A percentile compares a stretch with the other conserved stretches of the same genome.
These are phyloP conservation scores for Yamadazyma akitaensis DNA, from an alignment of 805 yeast genomes.

Conservation along the genomic window DNA sequence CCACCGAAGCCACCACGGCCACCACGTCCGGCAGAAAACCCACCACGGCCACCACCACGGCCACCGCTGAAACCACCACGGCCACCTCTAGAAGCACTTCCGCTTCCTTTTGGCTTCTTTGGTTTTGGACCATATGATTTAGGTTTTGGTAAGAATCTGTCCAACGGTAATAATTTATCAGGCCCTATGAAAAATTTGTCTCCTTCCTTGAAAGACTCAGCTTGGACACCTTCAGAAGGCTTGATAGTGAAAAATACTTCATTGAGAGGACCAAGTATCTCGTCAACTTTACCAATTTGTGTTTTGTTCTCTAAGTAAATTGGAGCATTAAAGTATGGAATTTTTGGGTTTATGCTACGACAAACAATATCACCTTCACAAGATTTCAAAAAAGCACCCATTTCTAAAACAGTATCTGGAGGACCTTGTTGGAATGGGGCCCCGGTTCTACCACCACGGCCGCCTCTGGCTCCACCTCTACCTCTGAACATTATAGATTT, in stretches of 20 bases:
- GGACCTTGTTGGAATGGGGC: slow-evolving; percentile 84
- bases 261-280: slow-evolving; percentile 94
- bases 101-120: slow-evolving; percentile 62
- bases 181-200: slow-evolving; percentile 95
- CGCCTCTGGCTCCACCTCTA: slow-evolving; percentile 65
- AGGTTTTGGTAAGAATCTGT: slow-evolving; percentile 96
- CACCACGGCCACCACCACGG: slow-evolving; percentile 46
- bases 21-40: slow-evolving; percentile 36
- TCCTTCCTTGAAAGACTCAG: slow-evolving; percentile 88
- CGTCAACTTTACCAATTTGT: slow-evolving; percentile 96
- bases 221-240: slow-evolving; percentile 95
- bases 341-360: slow-evolving; percentile 87
- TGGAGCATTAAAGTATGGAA: slow-evolving; percentile 99
- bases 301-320: slow-evolving; percentile 94
- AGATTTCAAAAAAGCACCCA: slow-evolving; percentile 89
- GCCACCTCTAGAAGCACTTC: slow-evolving; percentile 47
- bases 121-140: slow-evolving; percentile 81
- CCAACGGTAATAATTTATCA: slow-evolving; percentile 92
- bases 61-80: slow-evolving; percentile 40
- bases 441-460: slow-evolving; percentile 65
- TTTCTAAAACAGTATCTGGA: slow-evolving; percentile 90
- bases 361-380: slow-evolving; percentile 98
- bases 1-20: slow-evolving; percentile 44
- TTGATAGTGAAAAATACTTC: slow-evolving; percentile 98
- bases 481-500: slow-evolving; percentile 56